phyloP scores from a whole-genome alignment of 2,329 filamentous ascomycete species.

The Aspergillus pseudonomiae region DNA sequence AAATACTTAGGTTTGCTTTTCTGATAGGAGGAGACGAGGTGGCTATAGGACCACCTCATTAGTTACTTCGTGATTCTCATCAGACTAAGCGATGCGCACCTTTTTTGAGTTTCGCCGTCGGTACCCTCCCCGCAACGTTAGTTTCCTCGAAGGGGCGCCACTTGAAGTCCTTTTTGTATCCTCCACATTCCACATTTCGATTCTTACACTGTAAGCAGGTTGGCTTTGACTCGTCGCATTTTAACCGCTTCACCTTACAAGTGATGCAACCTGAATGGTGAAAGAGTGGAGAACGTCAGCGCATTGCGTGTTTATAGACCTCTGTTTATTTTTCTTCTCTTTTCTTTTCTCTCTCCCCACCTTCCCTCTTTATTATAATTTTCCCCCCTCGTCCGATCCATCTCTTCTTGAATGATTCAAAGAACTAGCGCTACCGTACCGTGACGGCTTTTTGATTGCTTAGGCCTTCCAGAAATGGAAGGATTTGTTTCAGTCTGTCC shows the following conservation, averaged over 20 bases:
- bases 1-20: slow-evolving; percentile 8
- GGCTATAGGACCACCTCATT: slow-evolving; percentile 10
- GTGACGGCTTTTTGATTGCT: slow-evolving; percentile 76
- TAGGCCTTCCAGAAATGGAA: slow-evolving; percentile 56
- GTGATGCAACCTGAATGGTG: slow-evolving; percentile 65
- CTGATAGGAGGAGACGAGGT: slow-evolving; percentile 12
- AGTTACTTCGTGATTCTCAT: not conserved
- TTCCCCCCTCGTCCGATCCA: slow-evolving; percentile 10
- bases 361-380: not conserved
- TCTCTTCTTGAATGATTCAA: slow-evolving; percentile 12
- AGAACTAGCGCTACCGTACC: slow-evolving; percentile 53
- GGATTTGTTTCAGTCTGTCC: slow-evolving; percentile 9
- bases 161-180: slow-evolving; percentile 76
- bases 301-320: slow-evolving; percentile 23
- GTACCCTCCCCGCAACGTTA: slow-evolving; percentile 48
- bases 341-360: too few species aligned
- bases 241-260: slow-evolving; percentile 72
- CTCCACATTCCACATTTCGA: slow-evolving; percentile 67
- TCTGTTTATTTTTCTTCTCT: slow-evolving; percentile 6
- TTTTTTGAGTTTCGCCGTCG: slow-evolving; percentile 50
- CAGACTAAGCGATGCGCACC: slow-evolving; percentile 29
- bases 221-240: slow-evolving; percentile 74
- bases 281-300: slow-evolving; percentile 32
- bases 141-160: slow-evolving; percentile 72
- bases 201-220: slow-evolving; percentile 68